Evolutionary conservation across 805 yeast genomes (phyloP).

Genomic region (Suhomyces sp.): DNA sequence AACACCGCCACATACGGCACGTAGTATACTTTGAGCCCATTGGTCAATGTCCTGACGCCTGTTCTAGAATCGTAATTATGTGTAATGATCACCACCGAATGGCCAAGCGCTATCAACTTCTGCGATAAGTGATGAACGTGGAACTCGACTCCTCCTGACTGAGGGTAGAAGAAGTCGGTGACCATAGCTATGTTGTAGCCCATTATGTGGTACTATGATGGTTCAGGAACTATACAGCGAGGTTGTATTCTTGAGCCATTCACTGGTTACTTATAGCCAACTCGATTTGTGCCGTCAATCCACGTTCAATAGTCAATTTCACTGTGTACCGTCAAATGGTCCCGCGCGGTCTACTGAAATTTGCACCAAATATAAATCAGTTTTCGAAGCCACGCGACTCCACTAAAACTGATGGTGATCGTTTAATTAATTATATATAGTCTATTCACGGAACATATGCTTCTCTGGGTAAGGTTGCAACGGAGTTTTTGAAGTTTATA

Average conservation of each 20-base stretch:
- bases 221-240: background rate
- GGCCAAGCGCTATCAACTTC: slow-evolving; percentile 74
- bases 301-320: background rate
- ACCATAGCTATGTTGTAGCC: slow-evolving; percentile 62
- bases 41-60: slow-evolving; percentile 80
- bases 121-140: slow-evolving; percentile 92
- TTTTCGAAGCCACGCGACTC: background rate
- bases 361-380: background rate
- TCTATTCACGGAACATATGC: slow-evolving; percentile 22
- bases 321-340: background rate
- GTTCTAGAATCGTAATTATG: slow-evolving; percentile 82
- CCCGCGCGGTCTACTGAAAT: background rate
- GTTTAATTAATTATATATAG: background rate
- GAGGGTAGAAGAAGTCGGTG: slow-evolving; percentile 96
- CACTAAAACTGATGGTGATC: background rate
- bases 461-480: slow-evolving; percentile 45
- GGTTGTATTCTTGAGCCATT: background rate
- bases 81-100: slow-evolving; percentile 80
- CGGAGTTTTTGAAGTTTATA: slow-evolving; percentile 66
- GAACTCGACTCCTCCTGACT: slow-evolving; percentile 96
- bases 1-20: slow-evolving; percentile 79
- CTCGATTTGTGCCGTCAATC: background rate
- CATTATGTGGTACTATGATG: slow-evolving; percentile 12
- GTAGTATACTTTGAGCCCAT: slow-evolving; percentile 91
- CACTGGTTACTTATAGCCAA: background rate